These are phyloP conservation scores for Violaceomyces palustris DNA, from an alignment of 1,284 basidiomycete species.

Conservation along the genomic window DNA sequence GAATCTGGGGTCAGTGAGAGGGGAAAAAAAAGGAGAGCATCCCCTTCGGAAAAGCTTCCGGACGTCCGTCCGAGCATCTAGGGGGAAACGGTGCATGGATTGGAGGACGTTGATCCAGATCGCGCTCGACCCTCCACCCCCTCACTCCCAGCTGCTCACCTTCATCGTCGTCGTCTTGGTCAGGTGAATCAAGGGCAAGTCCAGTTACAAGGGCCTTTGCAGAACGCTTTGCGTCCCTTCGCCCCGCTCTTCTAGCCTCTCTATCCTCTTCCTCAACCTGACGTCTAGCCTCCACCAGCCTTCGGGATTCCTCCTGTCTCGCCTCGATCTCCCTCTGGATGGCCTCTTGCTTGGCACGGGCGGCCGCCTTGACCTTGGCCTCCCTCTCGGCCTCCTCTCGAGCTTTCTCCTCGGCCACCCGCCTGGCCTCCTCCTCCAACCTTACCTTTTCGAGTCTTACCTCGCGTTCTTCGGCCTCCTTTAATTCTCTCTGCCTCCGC, in stretches of 20 bases:
- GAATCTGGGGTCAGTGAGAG: no score
- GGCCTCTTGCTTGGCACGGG: constrained; percentile 14
- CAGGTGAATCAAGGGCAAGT: constrained; percentile 10
- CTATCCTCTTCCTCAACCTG: constrained; percentile 26
- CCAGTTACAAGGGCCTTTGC: constrained; percentile 15
- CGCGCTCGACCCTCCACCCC: no score
- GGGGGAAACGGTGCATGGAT: no score
- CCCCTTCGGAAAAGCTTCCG: no score
- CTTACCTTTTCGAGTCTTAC: no score
- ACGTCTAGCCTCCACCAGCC: constrained; percentile 24
- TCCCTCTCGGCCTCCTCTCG: neutral
- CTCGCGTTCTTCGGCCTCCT: no score
- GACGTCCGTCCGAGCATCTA: no score
- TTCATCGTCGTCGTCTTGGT: constrained; percentile 12
- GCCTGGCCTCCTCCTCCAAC: neutral
- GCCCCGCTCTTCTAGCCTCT: constrained; percentile 16
- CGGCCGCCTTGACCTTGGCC: constrained; percentile 24
- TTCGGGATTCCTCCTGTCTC: constrained; percentile 15
- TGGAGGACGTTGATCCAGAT: neutral
- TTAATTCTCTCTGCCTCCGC: no score
- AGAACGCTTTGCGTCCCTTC: constrained; percentile 12
- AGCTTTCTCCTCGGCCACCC: neutral
- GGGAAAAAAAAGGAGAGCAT: no score
- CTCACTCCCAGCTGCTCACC: constrained; percentile 6
- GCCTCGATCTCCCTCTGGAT: constrained; percentile 16